Evolutionary conservation across 1,284 basidiomycete species (phyloP).

Genomic region (Anthracocystis walkeri): DNA sequence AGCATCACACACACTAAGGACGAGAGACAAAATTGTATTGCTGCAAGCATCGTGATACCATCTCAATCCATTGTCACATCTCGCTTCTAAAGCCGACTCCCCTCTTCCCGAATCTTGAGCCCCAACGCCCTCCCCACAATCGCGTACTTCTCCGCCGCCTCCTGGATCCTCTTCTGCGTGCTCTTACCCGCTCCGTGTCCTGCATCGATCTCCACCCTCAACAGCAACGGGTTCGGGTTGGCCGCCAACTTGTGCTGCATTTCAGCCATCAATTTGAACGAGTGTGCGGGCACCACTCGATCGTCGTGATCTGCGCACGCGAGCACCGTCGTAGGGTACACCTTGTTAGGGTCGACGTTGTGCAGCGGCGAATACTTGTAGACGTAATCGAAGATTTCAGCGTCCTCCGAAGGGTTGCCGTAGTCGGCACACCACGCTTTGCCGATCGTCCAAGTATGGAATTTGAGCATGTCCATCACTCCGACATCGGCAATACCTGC

Average conservation of each 20-base stretch:
- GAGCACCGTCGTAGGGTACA: slow-evolving; percentile 64
- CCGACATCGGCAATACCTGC: slow-evolving; percentile 67
- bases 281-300: slow-evolving; percentile 65
- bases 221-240: slow-evolving; percentile 65
- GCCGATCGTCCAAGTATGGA: slow-evolving; percentile 72
- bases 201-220: slow-evolving; percentile 65
- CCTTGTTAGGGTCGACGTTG: slow-evolving; percentile 59
- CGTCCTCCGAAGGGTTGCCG: slow-evolving; percentile 77
- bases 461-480: slow-evolving; percentile 79
- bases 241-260: slow-evolving; percentile 63
- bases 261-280: slow-evolving; percentile 67
- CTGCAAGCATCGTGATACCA: not conserved
- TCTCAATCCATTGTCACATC: not conserved
- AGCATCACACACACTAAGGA: too few species aligned
- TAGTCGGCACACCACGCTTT: slow-evolving; percentile 84
- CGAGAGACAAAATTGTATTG: not conserved
- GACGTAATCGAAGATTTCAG: slow-evolving; percentile 63
- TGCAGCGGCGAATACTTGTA: slow-evolving; percentile 65
- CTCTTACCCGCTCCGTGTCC: slow-evolving; percentile 68
- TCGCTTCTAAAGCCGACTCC: slow-evolving; percentile 16
- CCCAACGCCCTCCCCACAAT: slow-evolving; percentile 61
- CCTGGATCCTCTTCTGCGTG: slow-evolving; percentile 63
- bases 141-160: slow-evolving; percentile 61
- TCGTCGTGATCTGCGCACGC: slow-evolving; percentile 68
- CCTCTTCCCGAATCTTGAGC: slow-evolving; percentile 50